Percentiles rank a stretch among this genome's conserved stretches.
These are phyloP conservation scores for Sugiyamaella castrensis DNA, from an alignment of 1,139 yeast genomes.

Conservation along the genomic window DNA sequence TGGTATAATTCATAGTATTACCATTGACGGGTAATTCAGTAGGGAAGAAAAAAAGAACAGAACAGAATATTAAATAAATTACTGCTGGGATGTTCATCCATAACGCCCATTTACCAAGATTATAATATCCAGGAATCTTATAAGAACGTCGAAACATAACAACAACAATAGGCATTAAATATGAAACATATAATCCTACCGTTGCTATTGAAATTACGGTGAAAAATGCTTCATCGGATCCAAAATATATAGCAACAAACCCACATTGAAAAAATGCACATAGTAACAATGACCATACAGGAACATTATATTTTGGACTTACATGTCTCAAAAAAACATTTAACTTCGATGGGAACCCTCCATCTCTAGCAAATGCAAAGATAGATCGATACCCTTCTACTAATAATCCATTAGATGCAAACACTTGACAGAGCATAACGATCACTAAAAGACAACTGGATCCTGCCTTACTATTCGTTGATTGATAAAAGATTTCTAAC, in stretches of 20 bases:
- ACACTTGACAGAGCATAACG: slow-evolving; percentile 66
- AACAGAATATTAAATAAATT: slow-evolving; percentile 57
- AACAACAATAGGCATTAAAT: slow-evolving; percentile 67
- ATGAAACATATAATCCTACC: slow-evolving; percentile 69
- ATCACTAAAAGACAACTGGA: slow-evolving; percentile 54
- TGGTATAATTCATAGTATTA: slow-evolving; percentile 71
- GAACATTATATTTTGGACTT: slow-evolving; percentile 58
- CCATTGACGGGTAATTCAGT: slow-evolving; percentile 65
- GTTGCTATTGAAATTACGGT: slow-evolving; percentile 87
- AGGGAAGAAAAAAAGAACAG: slow-evolving; percentile 69
- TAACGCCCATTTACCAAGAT: slow-evolving; percentile 59
- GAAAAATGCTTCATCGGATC: slow-evolving; percentile 75
- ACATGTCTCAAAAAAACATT: slow-evolving; percentile 59
- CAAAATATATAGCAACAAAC: slow-evolving; percentile 58
- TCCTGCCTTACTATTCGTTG: slow-evolving; percentile 52
- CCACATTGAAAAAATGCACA: slow-evolving; percentile 43
- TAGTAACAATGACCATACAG: slow-evolving; percentile 66
- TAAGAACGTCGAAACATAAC: slow-evolving; percentile 44
- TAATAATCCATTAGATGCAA: slow-evolving; percentile 70
- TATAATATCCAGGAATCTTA: slow-evolving; percentile 64
- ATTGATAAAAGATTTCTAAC: slow-evolving; percentile 57
- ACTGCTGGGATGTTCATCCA: slow-evolving; percentile 58
- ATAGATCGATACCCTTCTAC: slow-evolving; percentile 83
- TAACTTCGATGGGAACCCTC: slow-evolving; percentile 58
- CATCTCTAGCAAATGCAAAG: slow-evolving; percentile 62